Percentiles rank a stretch among this genome's conserved stretches.
phyloP scores from a whole-genome alignment of 1,139 yeast genomes.

The Ogataea hybrid region DNA sequence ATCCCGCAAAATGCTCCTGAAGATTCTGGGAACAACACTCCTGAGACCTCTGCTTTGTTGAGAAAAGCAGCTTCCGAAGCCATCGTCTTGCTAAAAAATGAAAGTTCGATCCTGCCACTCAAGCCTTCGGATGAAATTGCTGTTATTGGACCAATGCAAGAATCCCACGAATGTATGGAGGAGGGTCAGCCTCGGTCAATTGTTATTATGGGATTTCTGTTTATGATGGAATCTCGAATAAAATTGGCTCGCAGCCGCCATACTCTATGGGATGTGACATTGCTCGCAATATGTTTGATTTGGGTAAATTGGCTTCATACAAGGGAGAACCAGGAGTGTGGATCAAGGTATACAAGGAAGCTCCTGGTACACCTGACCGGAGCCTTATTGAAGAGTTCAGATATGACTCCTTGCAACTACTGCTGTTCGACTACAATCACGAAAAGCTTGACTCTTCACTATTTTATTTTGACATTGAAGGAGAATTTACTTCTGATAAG shows the following conservation, averaged over 20 bases:
- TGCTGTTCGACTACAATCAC: constrained; percentile 48
- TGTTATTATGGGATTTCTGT: constrained; percentile 49
- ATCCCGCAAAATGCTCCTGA: constrained; percentile 43
- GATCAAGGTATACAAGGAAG: constrained; percentile 41
- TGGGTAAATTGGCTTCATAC: constrained; percentile 31
- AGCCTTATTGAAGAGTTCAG: constrained; percentile 37
- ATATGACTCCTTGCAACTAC: constrained; percentile 37
- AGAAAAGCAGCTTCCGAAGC: constrained; percentile 51
- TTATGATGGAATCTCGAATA: constrained; percentile 40
- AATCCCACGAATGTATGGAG: constrained; percentile 42
- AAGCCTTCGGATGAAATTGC: constrained; percentile 40
- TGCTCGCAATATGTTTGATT: constrained; percentile 34
- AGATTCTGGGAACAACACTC: constrained; percentile 40
- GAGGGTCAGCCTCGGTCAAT: constrained; percentile 50
- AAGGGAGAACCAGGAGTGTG: constrained; percentile 44
- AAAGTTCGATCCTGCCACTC: constrained; percentile 42
- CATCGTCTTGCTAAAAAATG: constrained; percentile 54
- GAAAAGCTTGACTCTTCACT: constrained; percentile 31
- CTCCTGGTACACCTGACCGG: constrained; percentile 36
- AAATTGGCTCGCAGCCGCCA: constrained; percentile 31
- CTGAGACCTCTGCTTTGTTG: constrained; percentile 42
- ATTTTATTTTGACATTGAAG: constrained; percentile 47
- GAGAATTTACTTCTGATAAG: constrained; percentile 44
- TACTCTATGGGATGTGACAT: constrained; percentile 39
- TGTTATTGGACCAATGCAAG: constrained; percentile 52